Evolutionary conservation across 2,329 filamentous ascomycete species (phyloP).

Genomic region (Diplodia intermedia): DNA sequence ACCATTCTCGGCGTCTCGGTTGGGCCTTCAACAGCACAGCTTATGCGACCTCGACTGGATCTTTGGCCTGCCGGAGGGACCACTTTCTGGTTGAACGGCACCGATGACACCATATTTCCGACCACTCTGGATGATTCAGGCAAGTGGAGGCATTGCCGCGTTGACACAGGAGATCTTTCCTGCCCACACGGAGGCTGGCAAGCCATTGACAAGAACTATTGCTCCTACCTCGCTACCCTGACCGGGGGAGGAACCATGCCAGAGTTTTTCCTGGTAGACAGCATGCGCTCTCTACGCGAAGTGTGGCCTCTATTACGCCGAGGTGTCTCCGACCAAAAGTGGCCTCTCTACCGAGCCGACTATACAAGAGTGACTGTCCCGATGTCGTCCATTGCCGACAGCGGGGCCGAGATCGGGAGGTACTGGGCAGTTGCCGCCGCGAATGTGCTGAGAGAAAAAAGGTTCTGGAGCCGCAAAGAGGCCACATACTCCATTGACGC

Average conservation of each 20-base stretch:
- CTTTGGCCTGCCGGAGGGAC: constrained; percentile 23
- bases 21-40: constrained; percentile 29
- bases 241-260: background rate
- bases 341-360: constrained; percentile 5
- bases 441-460: background rate
- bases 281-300: background rate
- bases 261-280: background rate
- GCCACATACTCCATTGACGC: constrained; percentile 7
- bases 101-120: background rate
- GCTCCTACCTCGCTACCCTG: constrained; percentile 7
- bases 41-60: constrained; percentile 14
- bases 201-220: constrained; percentile 29
- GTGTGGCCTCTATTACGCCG: constrained; percentile 1
- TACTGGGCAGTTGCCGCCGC: constrained; percentile 11
- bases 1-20: constrained; percentile 37
- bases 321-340: background rate
- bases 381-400: constrained; percentile 30
- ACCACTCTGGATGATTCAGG: background rate
- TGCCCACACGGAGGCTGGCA: constrained; percentile 34
- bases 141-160: constrained; percentile 25
- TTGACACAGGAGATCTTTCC: constrained; percentile 31
- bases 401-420: constrained; percentile 15
- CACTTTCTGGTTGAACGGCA: constrained; percentile 17
- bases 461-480: constrained; percentile 1
- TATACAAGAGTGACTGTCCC: constrained; percentile 30